A percentile compares a stretch with the other conserved stretches of the same genome.
Evolutionary conservation across 371 early-diverging fungal genomes (phyloP).

Genomic region (Mortierella sp.): DNA sequence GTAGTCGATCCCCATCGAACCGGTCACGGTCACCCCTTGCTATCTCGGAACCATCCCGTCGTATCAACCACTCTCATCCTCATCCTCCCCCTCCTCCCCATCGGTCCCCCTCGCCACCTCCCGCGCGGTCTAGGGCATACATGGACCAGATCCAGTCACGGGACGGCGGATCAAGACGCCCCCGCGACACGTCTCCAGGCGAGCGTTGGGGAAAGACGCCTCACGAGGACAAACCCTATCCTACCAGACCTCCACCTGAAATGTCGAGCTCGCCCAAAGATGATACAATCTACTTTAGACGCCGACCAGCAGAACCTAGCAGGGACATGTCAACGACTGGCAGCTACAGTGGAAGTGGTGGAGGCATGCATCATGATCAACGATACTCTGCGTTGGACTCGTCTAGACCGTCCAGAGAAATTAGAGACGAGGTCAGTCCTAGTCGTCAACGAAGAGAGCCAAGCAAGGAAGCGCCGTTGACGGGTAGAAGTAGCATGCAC

Average conservation of each 20-base stretch:
- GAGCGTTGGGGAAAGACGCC: conserved; percentile 46
- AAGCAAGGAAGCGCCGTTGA: not conserved
- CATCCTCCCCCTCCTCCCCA: conserved; percentile 6
- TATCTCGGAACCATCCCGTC: conserved; percentile 19
- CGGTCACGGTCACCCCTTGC: conserved; percentile 40
- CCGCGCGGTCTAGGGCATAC: conserved; percentile 20
- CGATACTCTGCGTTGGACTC: not conserved
- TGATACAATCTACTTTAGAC: conserved; percentile 33
- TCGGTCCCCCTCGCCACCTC: conserved; percentile 7
- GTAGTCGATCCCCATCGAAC: conserved; percentile 48
- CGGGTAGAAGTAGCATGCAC: conserved; percentile 12
- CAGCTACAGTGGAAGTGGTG: no score
- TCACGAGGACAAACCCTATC: conserved; percentile 48
- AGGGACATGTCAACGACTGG: no score
- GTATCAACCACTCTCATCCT: conserved; percentile 13
- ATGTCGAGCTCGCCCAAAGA: conserved; percentile 33
- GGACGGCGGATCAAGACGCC: conserved; percentile 11
- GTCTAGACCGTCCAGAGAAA: no score
- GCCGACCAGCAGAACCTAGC: conserved; percentile 6
- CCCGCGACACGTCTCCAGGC: conserved; percentile 15
- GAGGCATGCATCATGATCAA: conserved; percentile 1
- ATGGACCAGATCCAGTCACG: conserved; percentile 39
- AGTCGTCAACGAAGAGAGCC: not conserved
- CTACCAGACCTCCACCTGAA: conserved; percentile 12
- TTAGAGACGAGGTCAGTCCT: no score